Percentiles rank a stretch among this genome's conserved stretches.
Evolutionary conservation across 805 yeast genomes (phyloP).

Genomic region (Sugiyamaella qingdaonensis): DNA sequence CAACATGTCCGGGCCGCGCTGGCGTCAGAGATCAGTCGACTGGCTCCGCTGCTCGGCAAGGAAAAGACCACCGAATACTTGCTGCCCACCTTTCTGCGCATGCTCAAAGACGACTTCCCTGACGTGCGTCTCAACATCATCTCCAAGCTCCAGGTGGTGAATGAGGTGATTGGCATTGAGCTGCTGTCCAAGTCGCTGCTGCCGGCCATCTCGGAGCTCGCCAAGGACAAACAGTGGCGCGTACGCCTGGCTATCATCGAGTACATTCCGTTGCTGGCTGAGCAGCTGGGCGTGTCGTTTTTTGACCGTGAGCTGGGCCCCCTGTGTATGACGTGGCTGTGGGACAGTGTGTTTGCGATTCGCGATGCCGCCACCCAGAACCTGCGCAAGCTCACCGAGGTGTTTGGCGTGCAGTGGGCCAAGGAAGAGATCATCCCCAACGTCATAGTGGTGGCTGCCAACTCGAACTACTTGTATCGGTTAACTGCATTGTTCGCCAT

Average conservation of each 20-base stretch:
- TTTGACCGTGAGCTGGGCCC: constrained; percentile 89
- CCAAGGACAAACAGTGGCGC: constrained; percentile 97
- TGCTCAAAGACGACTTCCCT: constrained; percentile 95
- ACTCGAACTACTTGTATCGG: constrained; percentile 78
- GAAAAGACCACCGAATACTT: constrained; percentile 77
- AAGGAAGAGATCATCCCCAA: constrained; percentile 75
- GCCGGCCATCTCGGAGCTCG: constrained; percentile 94
- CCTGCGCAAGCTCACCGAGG: constrained; percentile 70
- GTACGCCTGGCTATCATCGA: constrained; percentile 95
- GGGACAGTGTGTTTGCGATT: constrained; percentile 96
- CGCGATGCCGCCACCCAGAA: constrained; percentile 94
- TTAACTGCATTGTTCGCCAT: constrained; percentile 86
- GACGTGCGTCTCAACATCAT: constrained; percentile 94
- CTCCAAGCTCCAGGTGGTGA: constrained; percentile 84
- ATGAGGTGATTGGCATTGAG: constrained; percentile 91
- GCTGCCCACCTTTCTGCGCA: constrained; percentile 81
- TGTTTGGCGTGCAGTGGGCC: constrained; percentile 94
- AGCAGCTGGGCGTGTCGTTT: constrained; percentile 88
- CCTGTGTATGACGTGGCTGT: constrained; percentile 93
- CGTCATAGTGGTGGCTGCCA: constrained; percentile 54
- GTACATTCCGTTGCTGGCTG: constrained; percentile 90
- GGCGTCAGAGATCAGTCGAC: constrained; percentile 80
- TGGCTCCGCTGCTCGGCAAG: constrained; percentile 81
- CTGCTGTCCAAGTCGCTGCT: constrained; percentile 77
- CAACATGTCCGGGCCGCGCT: constrained; percentile 91